Conservation (phyloP, 1,284 basidiomycete genomes). For the Coriolopsis trogii region DNA sequence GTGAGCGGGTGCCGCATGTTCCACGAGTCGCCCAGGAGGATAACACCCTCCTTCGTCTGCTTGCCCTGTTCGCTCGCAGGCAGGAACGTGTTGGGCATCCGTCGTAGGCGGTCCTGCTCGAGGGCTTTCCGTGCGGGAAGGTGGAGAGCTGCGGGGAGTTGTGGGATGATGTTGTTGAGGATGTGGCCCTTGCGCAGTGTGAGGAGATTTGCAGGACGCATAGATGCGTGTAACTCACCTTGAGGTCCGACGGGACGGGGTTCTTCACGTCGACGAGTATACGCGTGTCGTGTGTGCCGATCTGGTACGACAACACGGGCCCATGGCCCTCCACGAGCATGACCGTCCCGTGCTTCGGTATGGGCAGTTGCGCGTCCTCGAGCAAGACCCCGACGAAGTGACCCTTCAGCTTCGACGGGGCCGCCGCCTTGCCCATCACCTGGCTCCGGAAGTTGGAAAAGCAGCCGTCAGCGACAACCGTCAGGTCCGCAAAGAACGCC, state of each 20-base stretch:
- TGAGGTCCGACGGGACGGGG: constrained; percentile 84
- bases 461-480: constrained; percentile 93
- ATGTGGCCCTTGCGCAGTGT: constrained; percentile 60
- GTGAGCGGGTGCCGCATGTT: constrained; percentile 99
- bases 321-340: constrained; percentile 74
- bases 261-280: constrained; percentile 93
- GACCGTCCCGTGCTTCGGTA: constrained; percentile 88
- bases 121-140: constrained; percentile 64
- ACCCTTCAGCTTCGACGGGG: constrained; percentile 13
- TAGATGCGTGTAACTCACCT: constrained; percentile 43
- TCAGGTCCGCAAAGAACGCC: constrained; percentile 73
- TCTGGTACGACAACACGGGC: constrained; percentile 89
- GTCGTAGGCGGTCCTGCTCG: constrained; percentile 73
- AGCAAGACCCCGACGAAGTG: constrained; percentile 23
- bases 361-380: constrained; percentile 62
- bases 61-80: constrained; percentile 77
- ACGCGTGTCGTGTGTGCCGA: constrained; percentile 79
- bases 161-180: constrained; percentile 71
- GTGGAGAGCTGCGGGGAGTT: constrained; percentile 76
- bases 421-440: constrained; percentile 48
- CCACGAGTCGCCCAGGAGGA: constrained; percentile 95
- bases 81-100: constrained; percentile 97
- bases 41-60: constrained; percentile 67
- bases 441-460: constrained; percentile 81
- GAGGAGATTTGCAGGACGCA: not conserved